Percentiles rank a stretch among this genome's conserved stretches.
Evolutionary conservation across 345 rosid species (phyloP).

Genomic region (Aquilaria malaccensis): DNA sequence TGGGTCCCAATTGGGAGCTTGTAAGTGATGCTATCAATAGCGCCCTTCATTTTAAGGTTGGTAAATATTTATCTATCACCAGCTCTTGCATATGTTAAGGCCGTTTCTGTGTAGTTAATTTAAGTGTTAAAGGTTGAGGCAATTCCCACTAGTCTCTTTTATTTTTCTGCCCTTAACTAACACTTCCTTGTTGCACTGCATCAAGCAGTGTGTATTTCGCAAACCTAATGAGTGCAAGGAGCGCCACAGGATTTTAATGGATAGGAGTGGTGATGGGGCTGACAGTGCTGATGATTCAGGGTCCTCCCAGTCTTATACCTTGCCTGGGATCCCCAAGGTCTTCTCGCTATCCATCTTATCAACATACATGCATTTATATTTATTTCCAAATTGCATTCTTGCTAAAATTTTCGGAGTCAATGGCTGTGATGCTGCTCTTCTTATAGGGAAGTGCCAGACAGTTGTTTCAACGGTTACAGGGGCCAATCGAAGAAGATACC

Average conservation of each 20-base stretch:
- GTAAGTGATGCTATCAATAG: constrained; percentile 85
- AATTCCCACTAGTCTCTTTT: background rate
- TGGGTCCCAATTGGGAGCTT: constrained; percentile 99
- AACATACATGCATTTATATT: constrained; percentile 3
- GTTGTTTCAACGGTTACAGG: constrained; percentile 84
- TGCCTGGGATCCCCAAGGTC: constrained; percentile 96
- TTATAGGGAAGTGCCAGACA: constrained; percentile 92
- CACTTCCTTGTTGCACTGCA: no score
- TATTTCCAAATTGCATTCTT: background rate
- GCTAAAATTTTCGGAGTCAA: constrained; percentile 7
- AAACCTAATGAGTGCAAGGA: constrained; percentile 86
- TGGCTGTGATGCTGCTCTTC: constrained; percentile 17
- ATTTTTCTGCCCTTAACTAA: background rate
- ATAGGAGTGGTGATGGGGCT: constrained; percentile 83
- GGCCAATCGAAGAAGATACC: constrained; percentile 88
- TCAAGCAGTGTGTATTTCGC: constrained; percentile 69
- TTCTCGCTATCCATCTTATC: constrained; percentile 2
- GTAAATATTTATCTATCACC: constrained; percentile 11
- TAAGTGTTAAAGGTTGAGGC: no score
- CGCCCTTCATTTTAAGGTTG: constrained; percentile 80
- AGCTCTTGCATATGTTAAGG: no score
- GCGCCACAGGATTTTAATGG: constrained; percentile 83
- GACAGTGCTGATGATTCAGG: constrained; percentile 98
- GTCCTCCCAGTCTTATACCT: constrained; percentile 84
- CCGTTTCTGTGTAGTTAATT: background rate